Evolutionary conservation across 108 stramenopile genomes (phyloP), one percentile per base, ranked within the genome.

Genomic region (Cyclotella sp.): DNA sequence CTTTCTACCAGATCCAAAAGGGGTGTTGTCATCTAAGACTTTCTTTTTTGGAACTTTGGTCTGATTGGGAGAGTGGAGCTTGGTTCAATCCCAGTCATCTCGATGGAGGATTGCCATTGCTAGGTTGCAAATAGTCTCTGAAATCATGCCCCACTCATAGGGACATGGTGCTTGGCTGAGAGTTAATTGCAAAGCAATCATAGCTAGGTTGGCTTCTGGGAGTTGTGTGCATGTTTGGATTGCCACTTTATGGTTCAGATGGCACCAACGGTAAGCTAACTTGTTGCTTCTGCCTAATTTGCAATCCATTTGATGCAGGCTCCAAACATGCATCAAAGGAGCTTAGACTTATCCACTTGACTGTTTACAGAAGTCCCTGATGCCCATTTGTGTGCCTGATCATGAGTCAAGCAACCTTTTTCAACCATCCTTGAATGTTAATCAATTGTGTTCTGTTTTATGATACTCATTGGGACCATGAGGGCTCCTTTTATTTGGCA

Each of bases 161-260:
- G 67, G 67, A 40, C 53, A 41, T 28, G 75, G 75, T 0, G 39
- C 29, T 1, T 67, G 53, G 1, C 75, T 67, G 34, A 76, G 68
- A 8, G 75, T 68, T 0, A 76, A 67, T 8, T 40, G 1, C 8
- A 76, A 67, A 16, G 55, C 29, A 4, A 76, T 43, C 19, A 61
- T 49, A 9, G 75, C 75, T 28, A 76, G 42, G 14, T 58, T 29
- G 11, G 52, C 21, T 6, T 57, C 67, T 16, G 64, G 67, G 19
- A 55, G 3, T 57, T 70, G 71, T 5, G 71, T 45, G 26, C 26
- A 51, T 22, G 62, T 44, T 39, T 76, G 55, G 1, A 68, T 8
- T 8, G 74, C 65, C 22, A 19, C 67, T 39, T 19, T 10, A 3
- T 26, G 15, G 45, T 60, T 60, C 15, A 72, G 43, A 28, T 61